These are phyloP conservation scores for Cyberlindnera saturnus DNA, from an alignment of 805 yeast genomes.

Conservation along the genomic window DNA sequence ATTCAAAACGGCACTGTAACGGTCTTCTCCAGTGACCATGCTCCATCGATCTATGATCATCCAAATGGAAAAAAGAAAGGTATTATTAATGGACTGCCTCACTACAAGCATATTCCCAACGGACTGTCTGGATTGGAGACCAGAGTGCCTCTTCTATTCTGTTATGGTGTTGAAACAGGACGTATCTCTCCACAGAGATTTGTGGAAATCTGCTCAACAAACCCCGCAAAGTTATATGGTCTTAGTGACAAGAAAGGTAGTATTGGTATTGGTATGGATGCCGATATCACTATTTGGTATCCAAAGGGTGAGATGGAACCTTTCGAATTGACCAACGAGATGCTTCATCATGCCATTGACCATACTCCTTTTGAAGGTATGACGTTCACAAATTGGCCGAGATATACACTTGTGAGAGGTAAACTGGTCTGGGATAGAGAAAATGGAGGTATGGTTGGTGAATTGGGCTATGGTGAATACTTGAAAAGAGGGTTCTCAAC, in stretches of 20 bases:
- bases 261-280: slow-evolving; percentile 41
- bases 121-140: slow-evolving; percentile 47
- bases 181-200: slow-evolving; percentile 35
- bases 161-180: slow-evolving; percentile 38
- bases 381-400: slow-evolving; percentile 40
- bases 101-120: slow-evolving; percentile 40
- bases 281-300: slow-evolving; percentile 44
- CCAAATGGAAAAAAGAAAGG: slow-evolving; percentile 38
- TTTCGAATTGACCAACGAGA: slow-evolving; percentile 23
- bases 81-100: slow-evolving; percentile 32
- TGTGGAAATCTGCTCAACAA: slow-evolving; percentile 39
- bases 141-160: slow-evolving; percentile 36
- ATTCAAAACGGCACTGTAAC: slow-evolving; percentile 43
- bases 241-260: slow-evolving; percentile 35
- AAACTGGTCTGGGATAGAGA: slow-evolving; percentile 26
- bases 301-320: slow-evolving; percentile 28
- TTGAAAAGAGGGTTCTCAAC: slow-evolving; percentile 22
- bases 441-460: slow-evolving; percentile 17
- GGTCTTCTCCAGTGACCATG: slow-evolving; percentile 40
- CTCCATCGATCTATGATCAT: slow-evolving; percentile 38
- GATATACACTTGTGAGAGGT: slow-evolving; percentile 36
- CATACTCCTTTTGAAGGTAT: slow-evolving; percentile 36
- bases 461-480: slow-evolving; percentile 21
- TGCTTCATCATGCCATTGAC: slow-evolving; percentile 33
- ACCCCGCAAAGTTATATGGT: slow-evolving; percentile 43